Evolutionary conservation across 2,329 filamentous ascomycete species (phyloP), one percentile per base, ranked within the genome.

Genomic region (Fusarium sp.): DNA sequence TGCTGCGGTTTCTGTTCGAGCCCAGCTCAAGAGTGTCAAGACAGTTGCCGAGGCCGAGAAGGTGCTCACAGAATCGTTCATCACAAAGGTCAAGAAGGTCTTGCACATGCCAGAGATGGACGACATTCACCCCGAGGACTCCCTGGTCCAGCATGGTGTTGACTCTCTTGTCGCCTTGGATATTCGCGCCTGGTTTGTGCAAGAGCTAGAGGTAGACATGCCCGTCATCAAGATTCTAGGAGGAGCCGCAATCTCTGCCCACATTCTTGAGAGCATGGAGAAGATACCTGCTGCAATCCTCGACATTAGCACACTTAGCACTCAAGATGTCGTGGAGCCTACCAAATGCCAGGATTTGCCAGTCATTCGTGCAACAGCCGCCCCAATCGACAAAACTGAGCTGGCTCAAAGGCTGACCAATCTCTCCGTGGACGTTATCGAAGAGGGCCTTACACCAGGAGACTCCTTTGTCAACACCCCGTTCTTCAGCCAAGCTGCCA

Each of bases 141-240:
- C 46, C 0, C 46, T 49, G 0, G 32, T 49, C 3, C 32, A 49
- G 8, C 46, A 38, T 11, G 46, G 46, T 12, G 32, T 54, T 23
- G 51, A 54, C 23, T 54, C 51, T n/a, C 0, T 54, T 5, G 34
- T 54, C 17, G 51, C 51, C 7, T n/a, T 54, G 3, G 51, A 74
- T 75, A 79, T 81, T 4, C 79, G 83, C 1, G 73, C 79, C 4
- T 87, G 84, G 84, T 82, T 85, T 58, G 38, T 80, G n/a, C 82
- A 83, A 52, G 75, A 81, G 36, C 44, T 85, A 0, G 61, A 80
- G 0, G 71, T 80, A 0, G 80, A 85, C 44, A 76, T 86, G 1
- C 80, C 82, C 0, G 78, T 85, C 3, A 72, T 85, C 4, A 82
- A 82, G 56, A 65, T 77, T 9, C 40, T 76, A 0, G 69, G 72